Evolutionary conservation across 345 rosid genomes (phyloP).

Genomic region (Jatropha curcas): DNA sequence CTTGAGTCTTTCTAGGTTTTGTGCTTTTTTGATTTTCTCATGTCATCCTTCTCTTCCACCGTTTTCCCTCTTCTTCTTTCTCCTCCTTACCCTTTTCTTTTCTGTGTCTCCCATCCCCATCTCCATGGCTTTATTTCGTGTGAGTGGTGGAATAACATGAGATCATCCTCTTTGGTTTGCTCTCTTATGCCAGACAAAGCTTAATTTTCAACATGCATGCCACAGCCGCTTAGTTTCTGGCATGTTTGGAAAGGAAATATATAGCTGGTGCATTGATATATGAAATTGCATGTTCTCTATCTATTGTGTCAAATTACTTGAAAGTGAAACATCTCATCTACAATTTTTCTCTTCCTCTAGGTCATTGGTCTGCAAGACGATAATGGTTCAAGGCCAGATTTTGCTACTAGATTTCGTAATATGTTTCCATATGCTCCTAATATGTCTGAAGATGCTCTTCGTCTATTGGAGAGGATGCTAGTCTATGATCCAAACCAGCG

Average conservation of each 20-base stretch:
- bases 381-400: constrained; percentile 85
- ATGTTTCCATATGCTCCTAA: no score
- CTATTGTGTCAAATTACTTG: neutral
- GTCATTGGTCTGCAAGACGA: constrained; percentile 96
- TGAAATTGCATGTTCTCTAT: neutral
- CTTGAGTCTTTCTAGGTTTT: neutral
- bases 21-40: neutral
- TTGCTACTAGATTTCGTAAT: constrained; percentile 70
- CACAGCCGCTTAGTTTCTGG: no score
- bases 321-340: constrained; percentile 2
- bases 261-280: neutral
- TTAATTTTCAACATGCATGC: no score
- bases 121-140: neutral
- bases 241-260: neutral
- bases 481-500: constrained; percentile 90
- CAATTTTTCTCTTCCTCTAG: constrained; percentile 35
- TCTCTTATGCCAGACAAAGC: neutral
- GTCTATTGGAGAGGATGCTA: constrained; percentile 92
- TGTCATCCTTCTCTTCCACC: neutral
- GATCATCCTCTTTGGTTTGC: neutral
- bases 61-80: neutral
- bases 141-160: neutral
- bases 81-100: no score
- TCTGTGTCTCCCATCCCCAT: neutral
- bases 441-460: constrained; percentile 68